phyloP scores from a whole-genome alignment of 345 rosid species.

The Hibiscus syriacus region DNA sequence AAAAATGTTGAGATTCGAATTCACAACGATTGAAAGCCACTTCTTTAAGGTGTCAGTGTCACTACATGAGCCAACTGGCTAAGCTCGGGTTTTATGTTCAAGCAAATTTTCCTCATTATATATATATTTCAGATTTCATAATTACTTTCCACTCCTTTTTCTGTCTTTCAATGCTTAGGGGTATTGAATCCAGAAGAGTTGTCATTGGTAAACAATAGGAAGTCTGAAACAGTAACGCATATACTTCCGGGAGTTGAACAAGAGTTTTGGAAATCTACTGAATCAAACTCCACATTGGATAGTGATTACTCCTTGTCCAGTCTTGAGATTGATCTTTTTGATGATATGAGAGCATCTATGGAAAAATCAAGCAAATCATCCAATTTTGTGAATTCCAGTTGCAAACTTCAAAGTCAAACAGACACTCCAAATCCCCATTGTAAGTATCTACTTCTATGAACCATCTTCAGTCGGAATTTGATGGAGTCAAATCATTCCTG shows the following conservation, averaged over 20 bases:
- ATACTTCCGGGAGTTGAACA: constrained; percentile 18
- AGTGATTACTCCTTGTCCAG: constrained; percentile 27
- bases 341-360: constrained; percentile 25
- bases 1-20: background rate
- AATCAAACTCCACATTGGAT: constrained; percentile 13
- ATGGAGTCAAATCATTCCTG: background rate
- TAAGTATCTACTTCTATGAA: constrained; percentile 14
- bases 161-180: constrained; percentile 19
- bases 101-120: background rate
- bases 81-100: background rate
- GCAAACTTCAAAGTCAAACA: constrained; percentile 13
- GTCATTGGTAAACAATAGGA: constrained; percentile 28
- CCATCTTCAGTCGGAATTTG: background rate
- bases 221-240: constrained; percentile 9
- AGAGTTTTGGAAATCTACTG: constrained; percentile 21
- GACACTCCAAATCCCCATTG: constrained; percentile 14
- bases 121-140: background rate
- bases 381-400: constrained; percentile 4
- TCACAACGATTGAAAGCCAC: background rate
- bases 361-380: constrained; percentile 2
- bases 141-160: background rate
- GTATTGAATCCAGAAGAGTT: constrained; percentile 45
- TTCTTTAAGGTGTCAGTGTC: background rate
- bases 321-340: constrained; percentile 42
- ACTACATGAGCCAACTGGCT: background rate